Evolutionary conservation across 208 protist genomes (phyloP).

Genomic region (Plasmodiophora brassicae): DNA sequence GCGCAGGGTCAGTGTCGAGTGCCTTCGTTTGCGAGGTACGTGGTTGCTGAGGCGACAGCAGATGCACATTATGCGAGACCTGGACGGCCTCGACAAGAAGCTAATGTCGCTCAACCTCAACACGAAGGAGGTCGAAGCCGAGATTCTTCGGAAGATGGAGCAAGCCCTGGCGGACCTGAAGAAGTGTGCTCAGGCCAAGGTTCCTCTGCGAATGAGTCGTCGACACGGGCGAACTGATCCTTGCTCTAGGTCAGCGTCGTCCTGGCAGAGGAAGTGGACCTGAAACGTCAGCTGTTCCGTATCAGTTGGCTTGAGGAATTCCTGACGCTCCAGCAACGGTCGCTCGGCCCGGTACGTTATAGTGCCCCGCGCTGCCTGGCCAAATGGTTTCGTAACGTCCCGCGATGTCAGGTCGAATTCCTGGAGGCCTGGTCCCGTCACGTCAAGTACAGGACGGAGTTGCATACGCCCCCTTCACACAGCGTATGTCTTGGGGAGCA

Average conservation of each 20-base stretch:
- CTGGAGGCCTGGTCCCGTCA: conserved; percentile 25
- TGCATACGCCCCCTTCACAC: not conserved
- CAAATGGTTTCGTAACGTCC: too few relatives aligned
- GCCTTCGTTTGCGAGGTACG: too few relatives aligned
- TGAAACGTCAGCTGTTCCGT: not conserved
- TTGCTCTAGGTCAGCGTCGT: not conserved
- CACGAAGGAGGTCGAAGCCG: not conserved
- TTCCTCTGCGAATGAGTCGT: not conserved
- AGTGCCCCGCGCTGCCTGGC: too few relatives aligned
- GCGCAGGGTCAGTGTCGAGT: not conserved
- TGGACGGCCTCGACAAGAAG: not conserved
- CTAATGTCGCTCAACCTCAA: not conserved
- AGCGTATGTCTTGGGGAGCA: not conserved
- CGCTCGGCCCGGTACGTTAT: not conserved
- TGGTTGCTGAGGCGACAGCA: too few relatives aligned
- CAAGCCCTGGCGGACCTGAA: not conserved
- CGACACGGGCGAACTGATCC: not conserved
- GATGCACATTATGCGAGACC: not conserved
- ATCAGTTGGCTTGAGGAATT: conserved; percentile 25
- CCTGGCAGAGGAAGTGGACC: not conserved
- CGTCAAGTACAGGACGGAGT: not conserved
- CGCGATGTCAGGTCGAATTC: too few relatives aligned
- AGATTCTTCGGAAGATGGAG: not conserved
- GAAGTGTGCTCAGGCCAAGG: not conserved
- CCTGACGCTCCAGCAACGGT: not conserved